Conservation (phyloP, 1,284 basidiomycete genomes). For the Prillingera fragicola region DNA sequence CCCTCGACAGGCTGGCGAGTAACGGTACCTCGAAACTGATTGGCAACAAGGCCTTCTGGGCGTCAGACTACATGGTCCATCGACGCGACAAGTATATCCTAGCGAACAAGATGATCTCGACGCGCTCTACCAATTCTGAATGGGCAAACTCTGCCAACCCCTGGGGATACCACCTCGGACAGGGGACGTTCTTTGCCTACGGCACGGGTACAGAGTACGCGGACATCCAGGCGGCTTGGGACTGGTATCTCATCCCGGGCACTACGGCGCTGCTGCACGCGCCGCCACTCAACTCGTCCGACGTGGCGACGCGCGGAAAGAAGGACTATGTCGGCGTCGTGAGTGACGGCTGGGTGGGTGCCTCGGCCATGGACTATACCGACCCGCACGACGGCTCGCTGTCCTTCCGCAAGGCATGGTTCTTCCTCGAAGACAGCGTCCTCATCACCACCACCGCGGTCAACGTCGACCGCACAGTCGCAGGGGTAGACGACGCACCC, state of each 20-base stretch:
- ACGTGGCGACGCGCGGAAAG: constrained; percentile 50
- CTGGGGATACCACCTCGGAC: constrained; percentile 62
- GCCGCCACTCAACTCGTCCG: constrained; percentile 51
- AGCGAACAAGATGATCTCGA: constrained; percentile 62
- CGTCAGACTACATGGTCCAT: constrained; percentile 64
- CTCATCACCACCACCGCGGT: constrained; percentile 58
- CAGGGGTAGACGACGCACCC: constrained; percentile 45
- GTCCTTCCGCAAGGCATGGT: constrained; percentile 63
- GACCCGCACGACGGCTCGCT: constrained; percentile 56
- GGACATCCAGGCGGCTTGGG: constrained; percentile 63
- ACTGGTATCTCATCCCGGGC: constrained; percentile 67
- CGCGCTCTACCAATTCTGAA: constrained; percentile 59
- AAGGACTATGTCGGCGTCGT: constrained; percentile 61
- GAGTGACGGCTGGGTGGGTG: constrained; percentile 55
- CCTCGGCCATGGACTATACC: constrained; percentile 53
- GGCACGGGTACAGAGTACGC: constrained; percentile 61
- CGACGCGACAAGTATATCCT: constrained; percentile 58
- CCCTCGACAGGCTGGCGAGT: constrained; percentile 48
- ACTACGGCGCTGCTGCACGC: constrained; percentile 59
- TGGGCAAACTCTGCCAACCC: constrained; percentile 58
- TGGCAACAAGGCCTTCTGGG: constrained; percentile 63
- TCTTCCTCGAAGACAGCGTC: constrained; percentile 61
- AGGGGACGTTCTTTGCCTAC: constrained; percentile 62
- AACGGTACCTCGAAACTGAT: constrained; percentile 46
- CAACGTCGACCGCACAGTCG: constrained; percentile 36